Evolutionary conservation across 352 stramenopile genomes (phyloP).

Genomic region (Globisporangium echinulatum): DNA sequence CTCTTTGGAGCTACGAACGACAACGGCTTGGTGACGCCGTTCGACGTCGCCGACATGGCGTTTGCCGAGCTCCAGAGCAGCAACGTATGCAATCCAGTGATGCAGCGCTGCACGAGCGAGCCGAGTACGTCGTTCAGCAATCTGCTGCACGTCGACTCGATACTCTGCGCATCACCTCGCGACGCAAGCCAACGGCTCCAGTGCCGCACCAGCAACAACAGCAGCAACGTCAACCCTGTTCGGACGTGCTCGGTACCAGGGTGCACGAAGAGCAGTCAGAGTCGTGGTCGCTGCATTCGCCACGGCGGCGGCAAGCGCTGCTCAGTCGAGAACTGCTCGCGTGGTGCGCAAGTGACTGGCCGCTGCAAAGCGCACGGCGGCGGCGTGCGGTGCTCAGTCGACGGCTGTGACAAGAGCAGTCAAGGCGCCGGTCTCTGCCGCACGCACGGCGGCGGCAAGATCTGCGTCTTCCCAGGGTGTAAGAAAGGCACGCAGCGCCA

Average conservation of each 20-base stretch:
- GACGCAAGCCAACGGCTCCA: neutral
- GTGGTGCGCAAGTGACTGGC: slow-evolving; percentile 32
- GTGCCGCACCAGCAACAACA: neutral
- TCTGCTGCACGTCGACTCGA: neutral
- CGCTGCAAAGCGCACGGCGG: slow-evolving; percentile 45
- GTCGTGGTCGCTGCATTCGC: slow-evolving; percentile 55
- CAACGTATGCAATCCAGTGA: neutral
- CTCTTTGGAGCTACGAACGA: neutral
- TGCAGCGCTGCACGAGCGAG: neutral
- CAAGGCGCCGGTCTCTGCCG: slow-evolving; percentile 42
- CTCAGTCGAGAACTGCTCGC: slow-evolving; percentile 30
- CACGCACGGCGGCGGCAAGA: slow-evolving; percentile 46
- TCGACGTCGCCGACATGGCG: slow-evolving; percentile 2
- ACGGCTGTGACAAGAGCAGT: slow-evolving; percentile 29
- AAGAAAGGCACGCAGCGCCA: slow-evolving; percentile 43
- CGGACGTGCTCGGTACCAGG: slow-evolving; percentile 17
- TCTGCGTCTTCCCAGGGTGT: slow-evolving; percentile 38
- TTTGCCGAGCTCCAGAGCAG: neutral
- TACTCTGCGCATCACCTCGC: neutral
- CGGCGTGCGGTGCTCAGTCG: slow-evolving; percentile 36
- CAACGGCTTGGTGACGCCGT: neutral
- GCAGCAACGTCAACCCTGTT: neutral
- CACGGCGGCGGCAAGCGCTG: slow-evolving; percentile 81
- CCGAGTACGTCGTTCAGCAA: neutral
- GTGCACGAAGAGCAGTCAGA: slow-evolving; percentile 33